Evolutionary conservation across 2,329 filamentous ascomycete species (phyloP).

Genomic region (Hymenoscyphus infarciens): DNA sequence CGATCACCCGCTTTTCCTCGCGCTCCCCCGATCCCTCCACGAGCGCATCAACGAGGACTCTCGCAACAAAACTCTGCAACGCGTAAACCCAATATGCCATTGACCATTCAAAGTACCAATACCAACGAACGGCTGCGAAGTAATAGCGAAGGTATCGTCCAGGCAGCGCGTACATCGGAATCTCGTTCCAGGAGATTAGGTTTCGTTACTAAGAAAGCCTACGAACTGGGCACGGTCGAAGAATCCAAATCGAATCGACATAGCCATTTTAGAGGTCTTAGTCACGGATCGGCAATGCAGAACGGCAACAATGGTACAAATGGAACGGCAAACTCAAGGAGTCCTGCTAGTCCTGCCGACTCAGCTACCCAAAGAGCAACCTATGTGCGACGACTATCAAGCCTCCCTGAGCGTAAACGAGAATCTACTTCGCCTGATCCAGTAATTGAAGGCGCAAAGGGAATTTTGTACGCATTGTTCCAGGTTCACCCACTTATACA

Average conservation of each 20-base stretch:
- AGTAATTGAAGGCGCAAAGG: constrained; percentile 61
- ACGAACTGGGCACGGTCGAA: constrained; percentile 60
- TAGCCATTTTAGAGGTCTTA: constrained; percentile 63
- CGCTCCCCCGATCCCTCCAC: constrained; percentile 67
- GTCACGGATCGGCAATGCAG: constrained; percentile 67
- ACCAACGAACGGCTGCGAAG: constrained; percentile 66
- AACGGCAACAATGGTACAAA: constrained; percentile 34
- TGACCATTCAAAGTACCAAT: constrained; percentile 55
- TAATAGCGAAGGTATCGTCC: constrained; percentile 59
- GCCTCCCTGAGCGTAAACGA: constrained; percentile 58
- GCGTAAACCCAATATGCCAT: constrained; percentile 68
- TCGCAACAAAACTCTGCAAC: constrained; percentile 63
- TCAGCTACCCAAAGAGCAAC: constrained; percentile 51
- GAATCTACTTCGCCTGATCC: constrained; percentile 60
- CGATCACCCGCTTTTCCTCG: constrained; percentile 65
- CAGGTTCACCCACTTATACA: constrained; percentile 67
- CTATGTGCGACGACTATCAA: constrained; percentile 60
- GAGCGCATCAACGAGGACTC: constrained; percentile 75
- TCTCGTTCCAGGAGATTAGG: constrained; percentile 59
- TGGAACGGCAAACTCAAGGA: constrained; percentile 35
- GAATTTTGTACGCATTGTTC: constrained; percentile 63
- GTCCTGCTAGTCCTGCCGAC: constrained; percentile 59
- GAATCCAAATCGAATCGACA: constrained; percentile 60
- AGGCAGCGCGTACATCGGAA: constrained; percentile 46
- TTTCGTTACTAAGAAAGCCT: constrained; percentile 56